Conservation (phyloP, 495 filamentous ascomycete species). For the Hyphodiscus hymeniophilus region DNA sequence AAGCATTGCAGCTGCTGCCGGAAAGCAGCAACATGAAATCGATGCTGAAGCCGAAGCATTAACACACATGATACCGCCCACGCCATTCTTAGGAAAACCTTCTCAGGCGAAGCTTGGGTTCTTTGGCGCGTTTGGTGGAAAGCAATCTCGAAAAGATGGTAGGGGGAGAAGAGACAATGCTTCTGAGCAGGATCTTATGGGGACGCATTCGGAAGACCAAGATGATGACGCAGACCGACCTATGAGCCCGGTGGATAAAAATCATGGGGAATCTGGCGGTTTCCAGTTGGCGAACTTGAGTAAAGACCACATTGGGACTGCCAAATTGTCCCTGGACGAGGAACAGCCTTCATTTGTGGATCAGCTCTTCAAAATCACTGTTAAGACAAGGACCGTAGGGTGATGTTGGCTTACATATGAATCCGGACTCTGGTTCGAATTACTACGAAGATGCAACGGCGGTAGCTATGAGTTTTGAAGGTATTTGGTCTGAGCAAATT, state of each 20-base stretch:
- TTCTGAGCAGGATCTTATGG: slow-evolving; percentile 13
- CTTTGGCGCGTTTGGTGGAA: neutral
- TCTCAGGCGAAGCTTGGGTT: neutral
- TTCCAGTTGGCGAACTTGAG: neutral
- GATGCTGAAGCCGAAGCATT: neutral
- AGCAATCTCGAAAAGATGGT: neutral
- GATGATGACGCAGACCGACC: neutral
- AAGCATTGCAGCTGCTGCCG: neutral
- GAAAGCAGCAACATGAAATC: neutral
- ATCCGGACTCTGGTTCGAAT: too few species aligned
- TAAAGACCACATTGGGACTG: neutral
- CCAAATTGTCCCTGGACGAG: slow-evolving; percentile 7
- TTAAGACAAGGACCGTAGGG: too few species aligned
- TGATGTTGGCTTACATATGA: too few species aligned
- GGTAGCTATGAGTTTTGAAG: too few species aligned
- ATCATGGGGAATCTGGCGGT: neutral
- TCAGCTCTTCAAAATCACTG: slow-evolving; percentile 6
- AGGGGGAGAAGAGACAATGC: neutral
- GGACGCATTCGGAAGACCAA: neutral
- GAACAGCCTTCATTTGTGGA: slow-evolving; percentile 16
- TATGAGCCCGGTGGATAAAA: neutral
- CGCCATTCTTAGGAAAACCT: neutral
- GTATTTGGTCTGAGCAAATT: neutral
- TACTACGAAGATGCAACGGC: too few species aligned
- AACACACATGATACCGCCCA: neutral